These are phyloP conservation scores for Sclerotinia subarctica DNA, from an alignment of 2,329 filamentous ascomycete species.

Conservation along the genomic window DNA sequence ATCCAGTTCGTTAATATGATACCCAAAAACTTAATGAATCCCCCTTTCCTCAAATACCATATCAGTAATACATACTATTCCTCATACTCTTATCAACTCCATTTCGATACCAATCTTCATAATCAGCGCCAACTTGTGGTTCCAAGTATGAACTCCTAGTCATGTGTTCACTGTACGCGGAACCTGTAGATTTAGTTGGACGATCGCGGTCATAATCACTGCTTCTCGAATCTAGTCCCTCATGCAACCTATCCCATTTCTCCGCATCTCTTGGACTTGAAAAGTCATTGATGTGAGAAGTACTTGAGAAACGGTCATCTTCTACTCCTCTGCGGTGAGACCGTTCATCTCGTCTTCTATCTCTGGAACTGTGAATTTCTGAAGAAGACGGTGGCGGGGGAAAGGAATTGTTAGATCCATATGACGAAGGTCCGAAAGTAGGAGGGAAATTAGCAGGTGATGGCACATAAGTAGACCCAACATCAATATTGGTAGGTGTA, in stretches of 20 bases:
- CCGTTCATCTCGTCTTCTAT: constrained; percentile 29
- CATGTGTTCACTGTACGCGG: constrained; percentile 6
- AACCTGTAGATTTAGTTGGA: constrained; percentile 3
- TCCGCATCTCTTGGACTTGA: constrained; percentile 36
- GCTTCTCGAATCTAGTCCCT: constrained; percentile 10
- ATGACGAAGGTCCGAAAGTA: constrained; percentile 26
- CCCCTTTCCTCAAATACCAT: neutral
- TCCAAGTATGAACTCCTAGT: constrained; percentile 15
- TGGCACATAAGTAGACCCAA: constrained; percentile 21
- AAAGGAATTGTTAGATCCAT: constrained; percentile 29
- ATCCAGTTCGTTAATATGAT: neutral
- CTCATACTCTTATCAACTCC: constrained; percentile 5
- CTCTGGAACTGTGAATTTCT: constrained; percentile 20
- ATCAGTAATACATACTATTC: constrained; percentile 19
- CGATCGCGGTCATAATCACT: constrained; percentile 19
- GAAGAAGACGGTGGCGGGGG: constrained; percentile 33
- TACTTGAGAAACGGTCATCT: constrained; percentile 27
- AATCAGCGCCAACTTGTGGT: constrained; percentile 6
- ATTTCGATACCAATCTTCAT: constrained; percentile 23
- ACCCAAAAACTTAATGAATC: neutral
- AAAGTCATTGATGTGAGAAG: constrained; percentile 28
- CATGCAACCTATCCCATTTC: constrained; percentile 34
- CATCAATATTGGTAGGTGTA: constrained; percentile 31
- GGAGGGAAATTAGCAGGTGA: constrained; percentile 19
- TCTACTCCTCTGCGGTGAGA: constrained; percentile 26